These are phyloP conservation scores for Neurospora sp. DNA, from an alignment of 495 filamentous ascomycete genomes.

Conservation along the genomic window DNA sequence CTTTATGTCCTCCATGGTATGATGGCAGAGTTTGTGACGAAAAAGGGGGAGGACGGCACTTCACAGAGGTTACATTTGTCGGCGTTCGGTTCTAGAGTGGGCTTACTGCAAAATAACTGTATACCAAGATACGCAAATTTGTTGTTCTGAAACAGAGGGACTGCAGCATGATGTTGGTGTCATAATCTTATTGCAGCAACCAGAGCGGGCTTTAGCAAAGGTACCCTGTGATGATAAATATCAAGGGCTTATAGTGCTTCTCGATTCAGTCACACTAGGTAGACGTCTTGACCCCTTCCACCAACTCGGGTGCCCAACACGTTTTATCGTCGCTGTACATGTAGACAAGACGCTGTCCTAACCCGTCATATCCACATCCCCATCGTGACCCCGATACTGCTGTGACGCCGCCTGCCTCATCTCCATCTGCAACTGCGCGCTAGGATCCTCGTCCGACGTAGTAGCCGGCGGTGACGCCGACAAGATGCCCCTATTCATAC, in stretches of 20 bases:
- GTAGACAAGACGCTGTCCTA: conserved; percentile 8
- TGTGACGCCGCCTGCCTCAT: conserved; percentile 30
- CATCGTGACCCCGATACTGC: conserved; percentile 18
- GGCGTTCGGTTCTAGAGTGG: neutral
- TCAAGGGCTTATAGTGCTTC: neutral
- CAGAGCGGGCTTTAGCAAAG: neutral
- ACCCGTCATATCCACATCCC: conserved; percentile 52
- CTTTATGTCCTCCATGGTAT: neutral
- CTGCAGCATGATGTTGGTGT: neutral
- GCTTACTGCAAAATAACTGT: neutral
- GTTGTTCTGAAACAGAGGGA: neutral
- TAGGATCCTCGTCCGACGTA: conserved; percentile 24
- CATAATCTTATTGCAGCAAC: neutral
- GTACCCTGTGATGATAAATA: neutral
- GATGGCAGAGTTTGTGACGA: neutral
- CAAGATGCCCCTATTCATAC: conserved; percentile 3
- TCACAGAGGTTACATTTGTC: neutral
- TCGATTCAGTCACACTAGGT: no score
- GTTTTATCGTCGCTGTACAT: neutral
- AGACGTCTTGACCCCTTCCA: no score
- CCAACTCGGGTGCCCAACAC: no score
- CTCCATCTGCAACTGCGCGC: conserved; percentile 36
- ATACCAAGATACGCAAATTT: neutral
- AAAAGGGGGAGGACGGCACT: neutral
- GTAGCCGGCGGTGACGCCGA: neutral